Evolutionary conservation across 1,284 basidiomycete genomes (phyloP).

Genomic region (Heterobasidion irregulare): DNA sequence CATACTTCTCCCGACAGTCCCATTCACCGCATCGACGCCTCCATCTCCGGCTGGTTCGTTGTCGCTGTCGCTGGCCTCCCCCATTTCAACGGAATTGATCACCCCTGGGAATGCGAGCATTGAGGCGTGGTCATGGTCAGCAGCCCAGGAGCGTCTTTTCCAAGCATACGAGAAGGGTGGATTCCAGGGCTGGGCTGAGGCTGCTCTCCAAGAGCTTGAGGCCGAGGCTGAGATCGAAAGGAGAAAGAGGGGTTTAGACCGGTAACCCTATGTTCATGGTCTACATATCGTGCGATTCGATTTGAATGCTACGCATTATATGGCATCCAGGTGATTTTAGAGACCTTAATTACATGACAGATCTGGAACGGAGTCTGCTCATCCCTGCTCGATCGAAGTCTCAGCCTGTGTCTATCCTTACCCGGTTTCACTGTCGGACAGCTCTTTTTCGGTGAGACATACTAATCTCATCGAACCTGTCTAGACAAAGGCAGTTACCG

Average conservation of each 20-base stretch:
- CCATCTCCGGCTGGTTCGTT: not conserved
- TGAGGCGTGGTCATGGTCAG: slow-evolving; percentile 38
- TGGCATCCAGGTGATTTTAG: no score
- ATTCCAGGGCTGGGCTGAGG: slow-evolving; percentile 41
- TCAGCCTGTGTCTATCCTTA: no score
- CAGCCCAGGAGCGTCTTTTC: slow-evolving; percentile 39
- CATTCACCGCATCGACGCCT: not conserved
- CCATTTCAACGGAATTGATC: not conserved
- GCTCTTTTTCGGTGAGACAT: no score
- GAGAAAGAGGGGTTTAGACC: slow-evolving; percentile 21
- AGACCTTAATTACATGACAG: no score
- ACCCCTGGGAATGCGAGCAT: not conserved
- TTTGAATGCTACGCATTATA: no score
- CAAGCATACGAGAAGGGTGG: slow-evolving; percentile 50
- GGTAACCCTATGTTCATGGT: not conserved
- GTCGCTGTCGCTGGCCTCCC: slow-evolving; percentile 2
- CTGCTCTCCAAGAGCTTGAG: slow-evolving; percentile 43
- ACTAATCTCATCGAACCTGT: no score
- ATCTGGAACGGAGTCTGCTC: no score
- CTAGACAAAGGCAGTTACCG: no score
- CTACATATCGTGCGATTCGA: not conserved
- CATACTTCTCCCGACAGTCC: slow-evolving; percentile 5
- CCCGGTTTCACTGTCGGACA: no score
- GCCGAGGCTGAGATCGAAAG: slow-evolving; percentile 41
- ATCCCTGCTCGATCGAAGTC: no score